Evolutionary conservation across 2,329 filamentous ascomycete genomes (phyloP).

Genomic region (Macrophomina phaseolina): DNA sequence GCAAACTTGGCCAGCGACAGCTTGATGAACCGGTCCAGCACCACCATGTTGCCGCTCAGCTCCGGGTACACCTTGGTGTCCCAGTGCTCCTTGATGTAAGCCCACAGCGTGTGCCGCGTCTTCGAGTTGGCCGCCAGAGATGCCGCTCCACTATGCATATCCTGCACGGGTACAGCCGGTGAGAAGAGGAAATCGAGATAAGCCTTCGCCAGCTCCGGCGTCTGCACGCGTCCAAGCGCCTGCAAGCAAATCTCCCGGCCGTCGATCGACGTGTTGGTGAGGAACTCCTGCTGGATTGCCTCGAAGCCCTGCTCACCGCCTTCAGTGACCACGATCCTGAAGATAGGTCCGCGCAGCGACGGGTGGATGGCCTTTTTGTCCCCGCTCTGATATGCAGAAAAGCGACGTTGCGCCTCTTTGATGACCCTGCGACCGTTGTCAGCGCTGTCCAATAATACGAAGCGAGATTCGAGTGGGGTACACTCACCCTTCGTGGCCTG

Average conservation of each 20-base stretch:
- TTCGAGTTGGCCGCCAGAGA: conserved; percentile 75
- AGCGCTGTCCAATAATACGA: conserved; percentile 13
- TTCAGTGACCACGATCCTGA: conserved; percentile 77
- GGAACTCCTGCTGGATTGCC: conserved; percentile 83
- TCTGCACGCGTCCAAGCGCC: conserved; percentile 75
- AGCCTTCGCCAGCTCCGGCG: conserved; percentile 69
- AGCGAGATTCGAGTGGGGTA: conserved; percentile 11
- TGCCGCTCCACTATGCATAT: conserved; percentile 82
- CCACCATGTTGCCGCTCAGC: conserved; percentile 80
- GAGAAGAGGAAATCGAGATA: conserved; percentile 79
- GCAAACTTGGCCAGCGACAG: conserved; percentile 80
- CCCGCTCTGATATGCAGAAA: conserved; percentile 76
- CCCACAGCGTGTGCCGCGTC: conserved; percentile 79
- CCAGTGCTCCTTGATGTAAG: conserved; percentile 87
- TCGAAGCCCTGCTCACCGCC: conserved; percentile 73
- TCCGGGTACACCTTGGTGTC: conserved; percentile 67
- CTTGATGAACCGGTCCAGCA: conserved; percentile 87
- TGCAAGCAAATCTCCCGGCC: conserved; percentile 85
- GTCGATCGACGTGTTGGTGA: conserved; percentile 81
- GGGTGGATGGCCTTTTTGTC: conserved; percentile 75
- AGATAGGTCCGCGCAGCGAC: conserved; percentile 80
- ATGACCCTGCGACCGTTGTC: conserved; percentile 62
- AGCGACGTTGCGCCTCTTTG: conserved; percentile 76
- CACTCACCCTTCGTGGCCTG: conserved; percentile 74
- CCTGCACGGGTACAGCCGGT: conserved; percentile 81